Percentiles rank a stretch among this genome's conserved stretches.
Conservation (phyloP, 2,329 filamentous ascomycete genomes). For the Elsinoe perseae region DNA sequence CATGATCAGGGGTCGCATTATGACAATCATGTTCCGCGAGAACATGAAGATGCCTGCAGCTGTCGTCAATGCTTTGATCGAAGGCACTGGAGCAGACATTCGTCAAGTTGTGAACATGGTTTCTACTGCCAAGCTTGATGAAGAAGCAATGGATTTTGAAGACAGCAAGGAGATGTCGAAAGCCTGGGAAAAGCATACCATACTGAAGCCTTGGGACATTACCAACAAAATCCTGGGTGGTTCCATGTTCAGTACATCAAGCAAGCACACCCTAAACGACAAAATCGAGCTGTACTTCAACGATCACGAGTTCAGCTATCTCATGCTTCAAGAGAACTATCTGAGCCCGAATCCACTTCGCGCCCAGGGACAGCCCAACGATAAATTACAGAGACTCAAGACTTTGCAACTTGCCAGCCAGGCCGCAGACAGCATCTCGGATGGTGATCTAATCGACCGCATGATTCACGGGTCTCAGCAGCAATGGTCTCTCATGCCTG, state of each 20-base stretch:
- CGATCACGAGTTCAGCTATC: slow-evolving; percentile 91
- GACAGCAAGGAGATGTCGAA: slow-evolving; percentile 91
- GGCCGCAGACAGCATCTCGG: slow-evolving; percentile 91
- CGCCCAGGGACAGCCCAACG: slow-evolving; percentile 44
- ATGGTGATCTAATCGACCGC: slow-evolving; percentile 88
- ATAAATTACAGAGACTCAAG: slow-evolving; percentile 66
- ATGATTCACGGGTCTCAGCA: slow-evolving; percentile 99
- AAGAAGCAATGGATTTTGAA: slow-evolving; percentile 70
- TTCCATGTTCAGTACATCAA: slow-evolving; percentile 74
- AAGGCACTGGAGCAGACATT: slow-evolving; percentile 92
- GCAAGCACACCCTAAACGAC: slow-evolving; percentile 84
- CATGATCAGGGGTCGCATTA: slow-evolving; percentile 82
- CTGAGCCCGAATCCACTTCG: slow-evolving; percentile 69
- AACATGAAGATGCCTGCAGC: slow-evolving; percentile 73
- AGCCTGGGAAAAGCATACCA: slow-evolving; percentile 94
- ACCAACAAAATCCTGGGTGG: slow-evolving; percentile 84
- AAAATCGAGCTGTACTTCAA: slow-evolving; percentile 99
- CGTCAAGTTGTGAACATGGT: slow-evolving; percentile 99
- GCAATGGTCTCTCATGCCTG: slow-evolving; percentile 97
- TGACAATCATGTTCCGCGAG: slow-evolving; percentile 91
- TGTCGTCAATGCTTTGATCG: slow-evolving; percentile 87
- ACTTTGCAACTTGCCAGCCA: slow-evolving; percentile 77
- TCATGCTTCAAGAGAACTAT: slow-evolving; percentile 99
- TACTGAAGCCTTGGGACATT: slow-evolving; percentile 98
- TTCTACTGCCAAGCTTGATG: slow-evolving; percentile 83